These are phyloP conservation scores for Hirschfeldia incana DNA, from an alignment of 345 rosid species.

Conservation along the genomic window DNA sequence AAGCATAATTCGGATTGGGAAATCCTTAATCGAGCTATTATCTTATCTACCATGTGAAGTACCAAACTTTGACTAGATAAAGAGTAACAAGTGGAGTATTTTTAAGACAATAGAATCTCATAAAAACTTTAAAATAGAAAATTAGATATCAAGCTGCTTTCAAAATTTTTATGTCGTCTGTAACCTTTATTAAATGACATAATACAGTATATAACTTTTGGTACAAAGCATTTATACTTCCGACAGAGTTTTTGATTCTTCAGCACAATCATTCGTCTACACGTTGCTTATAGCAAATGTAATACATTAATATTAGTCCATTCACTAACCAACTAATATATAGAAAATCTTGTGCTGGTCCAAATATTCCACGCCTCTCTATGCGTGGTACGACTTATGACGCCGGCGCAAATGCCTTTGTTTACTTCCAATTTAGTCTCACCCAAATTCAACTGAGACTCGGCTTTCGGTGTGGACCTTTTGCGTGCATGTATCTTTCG, in stretches of 20 bases:
- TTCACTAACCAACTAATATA: slow-evolving; percentile 11
- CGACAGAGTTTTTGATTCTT: slow-evolving; percentile 5
- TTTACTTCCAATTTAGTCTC: not conserved
- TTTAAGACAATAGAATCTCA: slow-evolving; percentile 11
- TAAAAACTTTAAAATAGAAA: not conserved
- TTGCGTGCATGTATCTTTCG: slow-evolving; percentile 31
- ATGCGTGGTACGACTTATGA: slow-evolving; percentile 26
- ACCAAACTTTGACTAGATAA: not conserved
- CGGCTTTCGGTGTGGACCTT: slow-evolving; percentile 10
- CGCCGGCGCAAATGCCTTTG: slow-evolving; percentile 11
- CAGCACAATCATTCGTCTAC: slow-evolving; percentile 24
- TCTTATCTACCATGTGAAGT: not conserved
- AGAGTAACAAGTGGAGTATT: slow-evolving; percentile 1
- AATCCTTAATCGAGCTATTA: slow-evolving; percentile 7
- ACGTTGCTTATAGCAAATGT: slow-evolving; percentile 5
- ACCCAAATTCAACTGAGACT: slow-evolving; percentile 10
- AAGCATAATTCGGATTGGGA: not conserved
- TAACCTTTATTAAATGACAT: not conserved
- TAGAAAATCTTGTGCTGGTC: slow-evolving; percentile 14
- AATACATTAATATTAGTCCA: slow-evolving; percentile 13
- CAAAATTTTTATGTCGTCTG: not conserved
- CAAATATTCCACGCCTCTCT: slow-evolving; percentile 24
- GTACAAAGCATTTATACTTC: slow-evolving; percentile 20
- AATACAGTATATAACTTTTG: not conserved
- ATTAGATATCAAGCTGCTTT: not conserved